A percentile compares a stretch with the other conserved stretches of the same genome.
Evolutionary conservation across 2,329 filamentous ascomycete species (phyloP).

Genomic region (Sporothrix euskadiensis): DNA sequence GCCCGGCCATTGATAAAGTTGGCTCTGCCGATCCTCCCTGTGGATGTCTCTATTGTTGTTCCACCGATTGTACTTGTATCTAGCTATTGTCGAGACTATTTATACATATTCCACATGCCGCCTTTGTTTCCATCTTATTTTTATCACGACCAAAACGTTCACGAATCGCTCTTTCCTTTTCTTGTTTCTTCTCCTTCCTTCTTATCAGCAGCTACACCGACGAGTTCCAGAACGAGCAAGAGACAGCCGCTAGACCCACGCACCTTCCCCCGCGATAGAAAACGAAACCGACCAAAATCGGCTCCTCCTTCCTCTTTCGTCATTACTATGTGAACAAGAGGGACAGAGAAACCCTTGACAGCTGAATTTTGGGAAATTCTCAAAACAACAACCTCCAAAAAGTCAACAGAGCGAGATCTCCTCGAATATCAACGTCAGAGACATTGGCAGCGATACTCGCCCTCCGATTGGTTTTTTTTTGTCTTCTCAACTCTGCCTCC

Average conservation of each 20-base stretch:
- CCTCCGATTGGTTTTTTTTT: background rate
- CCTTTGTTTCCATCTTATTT: background rate
- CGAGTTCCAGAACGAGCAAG: slow-evolving; percentile 1
- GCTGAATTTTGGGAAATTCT: background rate
- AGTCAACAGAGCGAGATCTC: background rate
- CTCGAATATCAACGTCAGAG: background rate
- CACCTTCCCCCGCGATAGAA: slow-evolving; percentile 14
- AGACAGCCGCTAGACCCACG: slow-evolving; percentile 2
- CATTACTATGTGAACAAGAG: background rate
- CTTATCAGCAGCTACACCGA: background rate
- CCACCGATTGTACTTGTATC: background rate
- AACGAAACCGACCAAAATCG: background rate
- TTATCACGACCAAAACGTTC: background rate
- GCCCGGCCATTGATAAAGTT: background rate
- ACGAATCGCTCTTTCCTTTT: background rate
- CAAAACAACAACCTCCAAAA: background rate
- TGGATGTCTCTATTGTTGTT: background rate
- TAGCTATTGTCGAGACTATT: background rate
- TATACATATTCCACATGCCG: background rate
- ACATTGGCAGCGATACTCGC: background rate
- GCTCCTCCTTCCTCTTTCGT: slow-evolving; percentile 25
- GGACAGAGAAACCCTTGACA: background rate
- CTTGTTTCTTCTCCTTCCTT: background rate
- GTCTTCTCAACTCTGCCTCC: background rate
- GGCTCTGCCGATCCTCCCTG: slow-evolving; percentile 5